These are phyloP conservation scores for Cicer cuneatum DNA, from an alignment of 306 rosid species.

Conservation along the genomic window DNA sequence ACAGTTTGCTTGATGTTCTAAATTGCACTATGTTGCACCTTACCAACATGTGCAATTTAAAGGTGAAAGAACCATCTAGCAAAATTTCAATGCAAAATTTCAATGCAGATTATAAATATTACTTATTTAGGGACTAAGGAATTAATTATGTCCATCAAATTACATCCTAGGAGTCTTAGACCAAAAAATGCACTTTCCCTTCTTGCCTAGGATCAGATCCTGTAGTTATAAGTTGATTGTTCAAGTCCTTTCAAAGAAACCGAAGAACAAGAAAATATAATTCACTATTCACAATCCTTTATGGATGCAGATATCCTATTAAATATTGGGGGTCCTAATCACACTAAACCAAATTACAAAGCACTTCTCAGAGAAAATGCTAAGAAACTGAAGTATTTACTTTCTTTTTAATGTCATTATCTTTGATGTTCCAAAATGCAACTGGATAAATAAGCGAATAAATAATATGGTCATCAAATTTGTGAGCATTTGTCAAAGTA, in stretches of 20 bases:
- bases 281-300: not conserved
- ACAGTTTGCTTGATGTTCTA: not conserved
- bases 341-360: conserved; percentile 30
- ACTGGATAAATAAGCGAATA: not conserved
- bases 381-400: not conserved
- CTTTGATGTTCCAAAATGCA: conserved; percentile 31
- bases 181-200: conserved; percentile 1
- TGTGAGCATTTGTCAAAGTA: no score
- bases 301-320: not conserved
- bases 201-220: conserved; percentile 27
- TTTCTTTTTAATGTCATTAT: not conserved
- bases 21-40: not conserved
- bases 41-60: conserved; percentile 8
- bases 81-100: no score
- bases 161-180: conserved; percentile 1
- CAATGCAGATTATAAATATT: conserved; percentile 16
- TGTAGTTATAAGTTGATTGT: conserved; percentile 24
- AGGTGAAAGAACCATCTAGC: conserved; percentile 29
- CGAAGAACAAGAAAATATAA: conserved; percentile 3
- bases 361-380: not conserved
- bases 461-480: no score
- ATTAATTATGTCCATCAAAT: not conserved
- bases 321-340: not conserved
- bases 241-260: conserved; percentile 18
- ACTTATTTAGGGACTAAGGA: not conserved